These are phyloP conservation scores for Neofusicoccum cordaticola DNA, from an alignment of 2,329 filamentous ascomycete genomes.

Conservation along the genomic window DNA sequence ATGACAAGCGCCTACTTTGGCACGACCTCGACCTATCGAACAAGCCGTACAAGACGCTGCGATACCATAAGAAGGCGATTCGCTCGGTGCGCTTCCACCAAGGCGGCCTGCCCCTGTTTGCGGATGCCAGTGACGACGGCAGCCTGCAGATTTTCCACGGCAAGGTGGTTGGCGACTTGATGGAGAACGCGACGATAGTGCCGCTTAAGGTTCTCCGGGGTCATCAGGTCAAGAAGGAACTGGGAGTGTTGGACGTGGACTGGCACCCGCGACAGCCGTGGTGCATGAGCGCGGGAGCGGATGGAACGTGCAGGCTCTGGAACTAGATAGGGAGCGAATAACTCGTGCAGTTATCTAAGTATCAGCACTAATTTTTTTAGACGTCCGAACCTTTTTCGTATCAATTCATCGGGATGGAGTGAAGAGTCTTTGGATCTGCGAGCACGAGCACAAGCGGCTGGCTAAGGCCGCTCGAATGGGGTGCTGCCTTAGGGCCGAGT, in stretches of 20 bases:
- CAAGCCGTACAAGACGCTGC: slow-evolving; percentile 91
- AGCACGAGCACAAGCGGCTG: neutral
- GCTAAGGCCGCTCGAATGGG: neutral
- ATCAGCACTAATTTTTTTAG: slow-evolving; percentile 4
- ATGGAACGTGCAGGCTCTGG: slow-evolving; percentile 91
- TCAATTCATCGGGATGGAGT: neutral
- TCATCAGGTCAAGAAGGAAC: slow-evolving; percentile 78
- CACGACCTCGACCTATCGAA: slow-evolving; percentile 91
- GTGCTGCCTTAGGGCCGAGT: neutral
- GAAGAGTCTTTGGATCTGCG: neutral
- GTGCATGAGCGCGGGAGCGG: slow-evolving; percentile 90
- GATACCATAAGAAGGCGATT: slow-evolving; percentile 91
- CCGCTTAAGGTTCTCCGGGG: slow-evolving; percentile 91
- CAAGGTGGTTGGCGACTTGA: slow-evolving; percentile 88
- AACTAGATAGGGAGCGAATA: slow-evolving; percentile 36
- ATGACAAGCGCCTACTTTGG: slow-evolving; percentile 91
- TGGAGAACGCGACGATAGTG: slow-evolving; percentile 95
- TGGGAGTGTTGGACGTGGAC: slow-evolving; percentile 90
- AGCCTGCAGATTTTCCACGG: slow-evolving; percentile 95
- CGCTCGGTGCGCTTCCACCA: slow-evolving; percentile 85
- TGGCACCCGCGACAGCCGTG: slow-evolving; percentile 96
- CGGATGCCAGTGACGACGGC: slow-evolving; percentile 92
- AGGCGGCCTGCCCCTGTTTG: slow-evolving; percentile 76
- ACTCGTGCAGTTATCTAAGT: neutral
- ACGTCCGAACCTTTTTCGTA: neutral